These are phyloP conservation scores for Paracoccidioides lutzii DNA, from an alignment of 2,329 filamentous ascomycete genomes.

Conservation along the genomic window DNA sequence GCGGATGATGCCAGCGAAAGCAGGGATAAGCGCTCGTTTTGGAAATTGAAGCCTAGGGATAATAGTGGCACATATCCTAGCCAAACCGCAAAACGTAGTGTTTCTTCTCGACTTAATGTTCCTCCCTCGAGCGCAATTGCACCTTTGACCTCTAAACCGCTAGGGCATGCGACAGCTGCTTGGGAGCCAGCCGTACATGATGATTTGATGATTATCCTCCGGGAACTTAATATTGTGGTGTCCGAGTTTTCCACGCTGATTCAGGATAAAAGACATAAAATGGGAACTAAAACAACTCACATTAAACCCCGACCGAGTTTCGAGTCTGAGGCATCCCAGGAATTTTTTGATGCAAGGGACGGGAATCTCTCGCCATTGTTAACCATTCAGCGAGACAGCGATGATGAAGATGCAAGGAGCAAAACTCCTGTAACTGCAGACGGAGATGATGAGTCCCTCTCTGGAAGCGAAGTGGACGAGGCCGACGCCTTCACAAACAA, in stretches of 20 bases:
- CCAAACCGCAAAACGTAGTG: conserved; percentile 34
- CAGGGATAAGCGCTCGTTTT: conserved; percentile 62
- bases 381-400: conserved; percentile 59
- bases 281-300: conserved; percentile 44
- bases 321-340: conserved; percentile 68
- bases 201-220: conserved; percentile 69
- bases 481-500: conserved; percentile 28
- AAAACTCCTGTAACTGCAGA: conserved; percentile 37
- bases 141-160: conserved; percentile 19
- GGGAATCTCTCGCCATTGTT: conserved; percentile 53
- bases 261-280: conserved; percentile 63
- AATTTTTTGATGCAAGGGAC: conserved; percentile 87
- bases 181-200: conserved; percentile 50
- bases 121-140: conserved; percentile 28
- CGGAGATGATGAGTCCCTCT: conserved; percentile 46
- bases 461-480: conserved; percentile 46
- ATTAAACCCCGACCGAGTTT: conserved; percentile 53
- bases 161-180: neutral
- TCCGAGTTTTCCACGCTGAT: conserved; percentile 68
- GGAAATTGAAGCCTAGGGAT: conserved; percentile 72
- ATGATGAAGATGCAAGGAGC: conserved; percentile 50
- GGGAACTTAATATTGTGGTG: conserved; percentile 73
- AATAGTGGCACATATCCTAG: conserved; percentile 26
- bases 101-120: conserved; percentile 42
- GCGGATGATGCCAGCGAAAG: conserved; percentile 23